Base-by-base conservation (phyloP, 1,139 yeast species). In the Candida sp. region DNA sequence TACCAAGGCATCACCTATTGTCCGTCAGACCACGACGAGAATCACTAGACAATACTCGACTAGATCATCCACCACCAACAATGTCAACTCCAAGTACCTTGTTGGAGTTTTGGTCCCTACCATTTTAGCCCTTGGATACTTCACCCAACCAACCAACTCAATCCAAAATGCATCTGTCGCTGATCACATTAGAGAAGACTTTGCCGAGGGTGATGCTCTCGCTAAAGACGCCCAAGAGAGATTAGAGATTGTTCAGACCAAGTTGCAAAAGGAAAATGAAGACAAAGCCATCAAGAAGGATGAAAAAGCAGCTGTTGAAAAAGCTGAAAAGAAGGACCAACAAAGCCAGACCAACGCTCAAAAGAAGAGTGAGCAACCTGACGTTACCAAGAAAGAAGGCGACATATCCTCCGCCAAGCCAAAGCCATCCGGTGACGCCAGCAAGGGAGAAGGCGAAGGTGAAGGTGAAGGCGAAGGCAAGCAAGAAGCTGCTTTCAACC, bases 401-500 rank as follows among this genome's bases (percentile, higher is more conserved):
- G 35, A 30, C 17, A 35, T 28, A 31, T 11, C 33, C 5, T 31
- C 27, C 17, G 34, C 25, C 17, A 37, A 40, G n/a, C n/a, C n/a
- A n/a, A n/a, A n/a, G n/a, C n/a, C n/a, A 33, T 32, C 34, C 34
- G 47, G 17, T 28, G 31, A 28, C 8, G 7, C 5, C 5, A 52
- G 46, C 12, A 60, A 54, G 30, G 56, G 48, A n/a, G n/a, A n/a
- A n/a, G n/a, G n/a, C n/a, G n/a, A n/a, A n/a, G n/a, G n/a, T n/a
- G n/a, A 56, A 47, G 49, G 37, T 2, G 49, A 49, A 12, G 42
- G 44, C n/a, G 49, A 42, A 32, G 34, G 17, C 8, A 61, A 65
- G 40, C 75, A 71, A 53, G 65, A 70, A 42, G 91, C 91, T 42
- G 98, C 99, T 3, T 94, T 86, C 73, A 85, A 94, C 73, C 98